Evolutionary conservation across 495 filamentous ascomycete species (phyloP).

Genomic region (Penicillium lividum): DNA sequence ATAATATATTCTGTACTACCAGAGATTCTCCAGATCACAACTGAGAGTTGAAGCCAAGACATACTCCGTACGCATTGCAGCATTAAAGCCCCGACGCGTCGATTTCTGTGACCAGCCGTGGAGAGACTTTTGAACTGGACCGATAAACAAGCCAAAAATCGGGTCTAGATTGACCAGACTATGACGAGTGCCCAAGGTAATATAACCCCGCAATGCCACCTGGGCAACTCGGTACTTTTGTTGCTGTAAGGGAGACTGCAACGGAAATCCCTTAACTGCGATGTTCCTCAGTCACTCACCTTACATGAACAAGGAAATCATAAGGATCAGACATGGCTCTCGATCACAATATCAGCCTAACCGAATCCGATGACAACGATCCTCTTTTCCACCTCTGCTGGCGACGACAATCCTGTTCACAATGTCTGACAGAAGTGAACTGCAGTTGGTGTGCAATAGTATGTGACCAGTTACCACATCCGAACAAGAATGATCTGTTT

Average conservation of each 20-base stretch:
- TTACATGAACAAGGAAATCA: slow-evolving; percentile 10
- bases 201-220: slow-evolving; percentile 7
- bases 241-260: slow-evolving; percentile 1
- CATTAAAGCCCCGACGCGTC: background rate
- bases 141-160: background rate
- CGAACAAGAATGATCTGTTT: slow-evolving; percentile 1
- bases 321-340: slow-evolving; percentile 8
- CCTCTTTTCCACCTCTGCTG: slow-evolving; percentile 45
- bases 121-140: background rate
- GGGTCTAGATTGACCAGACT: background rate
- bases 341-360: slow-evolving; percentile 8
- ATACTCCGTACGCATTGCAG: slow-evolving; percentile 5
- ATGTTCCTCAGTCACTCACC: slow-evolving; percentile 4
- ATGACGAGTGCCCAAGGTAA: background rate
- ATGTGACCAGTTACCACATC: slow-evolving; percentile 20
- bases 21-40: slow-evolving; percentile 3
- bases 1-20: slow-evolving; percentile 31
- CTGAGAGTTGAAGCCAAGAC: background rate
- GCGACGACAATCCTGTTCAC: slow-evolving; percentile 47
- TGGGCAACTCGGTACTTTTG: background rate
- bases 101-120: background rate
- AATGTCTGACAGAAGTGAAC: slow-evolving; percentile 37
- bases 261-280: background rate
- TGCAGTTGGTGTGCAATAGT: slow-evolving; percentile 61
- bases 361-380: slow-evolving; percentile 20